phyloP scores from a whole-genome alignment of 78 protist species.

The Dictyostelium purpureum region DNA sequence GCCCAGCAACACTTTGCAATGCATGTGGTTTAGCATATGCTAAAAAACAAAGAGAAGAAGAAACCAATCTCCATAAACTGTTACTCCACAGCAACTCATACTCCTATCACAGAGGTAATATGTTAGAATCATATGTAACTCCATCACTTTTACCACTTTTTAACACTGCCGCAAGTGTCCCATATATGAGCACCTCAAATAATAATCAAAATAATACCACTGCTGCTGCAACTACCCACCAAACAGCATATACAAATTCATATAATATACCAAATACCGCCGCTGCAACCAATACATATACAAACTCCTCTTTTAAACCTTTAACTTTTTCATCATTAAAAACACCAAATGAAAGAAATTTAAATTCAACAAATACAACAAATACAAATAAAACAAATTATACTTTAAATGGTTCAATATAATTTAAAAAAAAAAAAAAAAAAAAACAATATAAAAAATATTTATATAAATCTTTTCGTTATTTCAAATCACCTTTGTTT shows the following conservation, averaged over 20 bases:
- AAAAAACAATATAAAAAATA: not conserved
- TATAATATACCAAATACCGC: conserved; percentile 5
- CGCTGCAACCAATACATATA: not conserved
- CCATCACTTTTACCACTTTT: conserved; percentile 31
- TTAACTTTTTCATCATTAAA: conserved; percentile 10
- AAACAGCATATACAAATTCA: not conserved
- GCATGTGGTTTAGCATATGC: conserved; percentile 80
- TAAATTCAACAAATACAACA: not conserved
- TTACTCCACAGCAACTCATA: conserved; percentile 36
- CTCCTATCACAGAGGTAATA: conserved; percentile 50
- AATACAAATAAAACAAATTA: not conserved
- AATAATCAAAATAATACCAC: not conserved
- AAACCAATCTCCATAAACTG: conserved; percentile 50
- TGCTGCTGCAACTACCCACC: not conserved
- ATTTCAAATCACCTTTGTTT: no score
- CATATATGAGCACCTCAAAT: not conserved
- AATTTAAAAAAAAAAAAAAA: not conserved
- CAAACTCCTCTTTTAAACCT: not conserved
- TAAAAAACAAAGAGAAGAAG: conserved; percentile 73
- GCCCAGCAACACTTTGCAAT: conserved; percentile 79
- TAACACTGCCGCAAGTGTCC: conserved; percentile 41
- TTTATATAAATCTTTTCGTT: no score
- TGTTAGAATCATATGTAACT: conserved; percentile 44
- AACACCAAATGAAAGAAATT: not conserved
- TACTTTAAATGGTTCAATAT: conserved; percentile 7